Evolutionary conservation across 192 early-diverging fungal genomes (phyloP), one percentile per base, ranked within the genome.

Genomic region (Coemansia sp.): DNA sequence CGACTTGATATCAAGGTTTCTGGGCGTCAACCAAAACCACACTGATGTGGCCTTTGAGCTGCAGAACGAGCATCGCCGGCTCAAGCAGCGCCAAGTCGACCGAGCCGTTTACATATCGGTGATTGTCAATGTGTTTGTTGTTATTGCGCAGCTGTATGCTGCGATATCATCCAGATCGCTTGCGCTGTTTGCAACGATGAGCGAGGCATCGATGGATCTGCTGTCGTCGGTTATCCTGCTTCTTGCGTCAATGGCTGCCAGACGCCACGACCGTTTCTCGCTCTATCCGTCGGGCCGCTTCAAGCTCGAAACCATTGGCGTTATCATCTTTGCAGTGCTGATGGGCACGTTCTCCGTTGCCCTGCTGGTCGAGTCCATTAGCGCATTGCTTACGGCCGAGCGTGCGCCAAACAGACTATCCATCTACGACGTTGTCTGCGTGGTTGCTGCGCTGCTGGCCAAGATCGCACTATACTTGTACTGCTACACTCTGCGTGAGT

Each of bases 171-270:
- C 92, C 9, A 85, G 85, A 19, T 92, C 92, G 4, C 72, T 93
- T 45, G 87, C 90, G 21, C 73, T 93, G 41, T 92, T 93, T 70
- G 91, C 90, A 3, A 91, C 90, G 0, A 92, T 91, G 90, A 86
- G 88, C 39, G 92, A 92, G 73, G 86, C 92, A 8, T 88, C 89
- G 61, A 93, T 93, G 92, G 92, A 93, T 67, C 74, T 92, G 42
- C 69, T 93, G 54, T 90, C 87, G 22, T 87, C 85, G 0, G 78
- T 84, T 11, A 90, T 90, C 51, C 68, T 91, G 26, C 75, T 89
- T 52, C 85, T 86, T 62, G 84, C 91, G 3, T 84, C 84, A 4
- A 74, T 77, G 58, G 88, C 88, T 5, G 88, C 90, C 16, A 82
- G 80, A 26, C 80, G 83, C 47, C 61, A 67, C 39, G 77, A 79